phyloP scores from a whole-genome alignment of 148 eudicot genomes.

The Suaeda aralocaspica region DNA sequence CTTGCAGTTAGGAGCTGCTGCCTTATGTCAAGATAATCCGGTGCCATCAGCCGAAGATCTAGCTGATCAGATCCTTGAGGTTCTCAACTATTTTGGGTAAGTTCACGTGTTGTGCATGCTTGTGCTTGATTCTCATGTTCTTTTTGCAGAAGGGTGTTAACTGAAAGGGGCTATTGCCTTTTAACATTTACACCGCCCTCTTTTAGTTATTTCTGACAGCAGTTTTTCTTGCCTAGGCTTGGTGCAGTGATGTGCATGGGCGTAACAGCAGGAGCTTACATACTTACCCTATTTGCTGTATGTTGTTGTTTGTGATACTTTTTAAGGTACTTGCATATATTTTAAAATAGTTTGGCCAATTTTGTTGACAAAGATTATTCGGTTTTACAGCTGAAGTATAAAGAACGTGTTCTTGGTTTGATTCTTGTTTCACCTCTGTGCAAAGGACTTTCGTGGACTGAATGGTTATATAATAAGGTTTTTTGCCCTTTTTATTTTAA shows the following conservation, averaged over 20 bases:
- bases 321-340: neutral
- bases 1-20: slow-evolving; percentile 97
- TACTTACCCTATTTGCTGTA: slow-evolving; percentile 50
- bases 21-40: slow-evolving; percentile 62
- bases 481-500: neutral
- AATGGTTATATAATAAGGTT: slow-evolving; percentile 96
- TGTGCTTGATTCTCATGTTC: neutral
- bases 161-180: neutral
- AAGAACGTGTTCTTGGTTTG: slow-evolving; percentile 84
- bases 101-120: neutral
- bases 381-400: slow-evolving; percentile 63
- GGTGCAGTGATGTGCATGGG: slow-evolving; percentile 59
- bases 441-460: slow-evolving; percentile 90
- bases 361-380: slow-evolving; percentile 17
- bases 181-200: neutral
- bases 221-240: slow-evolving; percentile 33
- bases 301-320: slow-evolving; percentile 20
- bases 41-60: slow-evolving; percentile 77
- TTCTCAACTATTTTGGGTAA: slow-evolving; percentile 83
- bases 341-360: slow-evolving; percentile 1
- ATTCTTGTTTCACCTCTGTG: slow-evolving; percentile 93
- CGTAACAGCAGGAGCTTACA: slow-evolving; percentile 51
- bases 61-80: slow-evolving; percentile 85
- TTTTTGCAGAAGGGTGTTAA: neutral
- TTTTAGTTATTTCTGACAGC: slow-evolving; percentile 15